Evolutionary conservation across 768 basidiomycete genomes (phyloP), one percentile per base, ranked within the genome.

Genomic region (Melanogaster broomeanus): DNA sequence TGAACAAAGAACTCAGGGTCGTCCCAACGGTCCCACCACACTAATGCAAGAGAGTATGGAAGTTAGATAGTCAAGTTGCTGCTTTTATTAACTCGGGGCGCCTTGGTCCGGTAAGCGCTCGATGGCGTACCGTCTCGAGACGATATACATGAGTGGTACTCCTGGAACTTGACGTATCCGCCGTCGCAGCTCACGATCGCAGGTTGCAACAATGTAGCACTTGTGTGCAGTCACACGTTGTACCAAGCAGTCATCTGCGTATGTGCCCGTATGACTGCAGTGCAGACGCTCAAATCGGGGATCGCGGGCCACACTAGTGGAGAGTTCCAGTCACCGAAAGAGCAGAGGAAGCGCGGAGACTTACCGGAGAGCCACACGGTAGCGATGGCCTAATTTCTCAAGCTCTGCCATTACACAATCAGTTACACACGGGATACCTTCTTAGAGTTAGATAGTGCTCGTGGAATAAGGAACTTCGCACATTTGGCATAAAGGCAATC

Each of bases 381-480:
- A 99, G 61, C 90, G 87, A 45, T 93, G 94, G 3, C 97, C 97
- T 13, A 99, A 75, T 72, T 99, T 99, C 73, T 99, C 97, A 61
- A 99, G 74, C 69, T 99, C 97, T 7, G 96, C 97, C 81, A 98
- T 89, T 12, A 99, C 97, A 62, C 97, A 99, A 71, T 98, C 97
- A 24, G 97, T 98, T n/a, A 99, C 90, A 60, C 94, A 97, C 1
- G 97, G 97, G 61, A 98, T 98, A 69, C 94, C 96, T 98, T 61
- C 19, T 33, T 41, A 37, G 22, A 39, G 39, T 57, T 34, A 59
- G 45, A 34, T 33, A 25, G 49, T 35, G 45, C 42, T 4, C 5
- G 11, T 16, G 28, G 42, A 45, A 42, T 15, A 12, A 21, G 45
- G 16, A 27, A 35, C 6, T 31, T 69, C 82, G 50, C 59, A 96